Base-by-base conservation (phyloP, 139 green algal genomes). In the Haematococcus lacustris region DNA sequence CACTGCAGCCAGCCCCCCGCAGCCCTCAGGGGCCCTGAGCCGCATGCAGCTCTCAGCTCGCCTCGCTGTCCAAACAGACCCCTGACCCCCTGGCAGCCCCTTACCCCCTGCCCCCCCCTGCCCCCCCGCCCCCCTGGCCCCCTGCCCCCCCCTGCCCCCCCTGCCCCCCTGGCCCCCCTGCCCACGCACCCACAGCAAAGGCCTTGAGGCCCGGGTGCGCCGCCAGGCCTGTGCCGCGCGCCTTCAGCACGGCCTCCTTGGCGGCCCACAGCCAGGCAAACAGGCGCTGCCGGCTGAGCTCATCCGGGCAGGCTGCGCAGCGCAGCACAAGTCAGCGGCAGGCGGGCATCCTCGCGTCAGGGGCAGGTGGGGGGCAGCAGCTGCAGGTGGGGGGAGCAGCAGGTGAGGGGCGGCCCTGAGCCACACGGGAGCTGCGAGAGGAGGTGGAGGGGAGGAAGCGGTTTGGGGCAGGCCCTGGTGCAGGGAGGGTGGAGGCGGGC, bases 161-260 rank as follows among this genome's bases (percentile, higher is more conserved):
- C 68, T 57, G 47, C 47, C 13, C 13, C 13, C 47, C 47, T 57
- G 13, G 47, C 13, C 47, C 47, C 13, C 47, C 47, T 57, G 47
- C 47, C 47, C 47, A 68, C 78, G 34, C 68, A 80, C 79, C 73
- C 25, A 93, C 81, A 25, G 72, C 51, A 64, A 93, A 93, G 40
- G 79, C 80, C 41, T 76, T 78, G 17, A 93, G 77, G 1, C 89
- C 88, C 2, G 87, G 86, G 2, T 73, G 53, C 0, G 78, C 84
- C 28, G 41, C 80, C 72, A 95, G 90, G 72, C 90, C 90, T 25
- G 70, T 78, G 5, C 90, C 90, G 5, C 83, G 63, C 0, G 90
- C 90, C 73, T 95, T 95, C 21, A 95, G 83, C 9, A 90, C 86
- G 25, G 88, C 87, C 75, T 95, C 90, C 69, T 95, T 95, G 6